Percentiles rank a stretch among this genome's conserved stretches.
These are phyloP conservation scores for Colletotrichum sp. DNA, from an alignment of 2,329 filamentous ascomycete species.

Conservation along the genomic window DNA sequence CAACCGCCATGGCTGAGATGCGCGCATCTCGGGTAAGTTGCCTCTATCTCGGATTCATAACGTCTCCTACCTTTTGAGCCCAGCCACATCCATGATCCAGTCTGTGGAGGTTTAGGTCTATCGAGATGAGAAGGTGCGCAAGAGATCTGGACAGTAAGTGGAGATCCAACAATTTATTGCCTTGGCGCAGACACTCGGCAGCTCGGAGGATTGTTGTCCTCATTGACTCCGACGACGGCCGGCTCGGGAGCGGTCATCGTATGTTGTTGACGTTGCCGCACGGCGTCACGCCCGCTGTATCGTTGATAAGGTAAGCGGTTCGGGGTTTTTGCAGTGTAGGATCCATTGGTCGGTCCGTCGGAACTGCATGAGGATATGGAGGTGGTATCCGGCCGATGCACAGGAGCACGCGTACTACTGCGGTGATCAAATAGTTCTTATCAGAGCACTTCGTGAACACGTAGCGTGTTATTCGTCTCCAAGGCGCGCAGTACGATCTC, in stretches of 20 bases:
- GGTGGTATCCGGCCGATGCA: neutral
- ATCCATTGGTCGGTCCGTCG: neutral
- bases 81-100: neutral
- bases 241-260: neutral
- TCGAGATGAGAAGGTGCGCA: neutral
- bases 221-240: neutral
- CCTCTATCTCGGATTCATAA: neutral
- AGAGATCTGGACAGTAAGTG: neutral
- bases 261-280: neutral
- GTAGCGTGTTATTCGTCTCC: neutral
- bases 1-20: neutral
- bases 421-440: neutral
- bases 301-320: neutral
- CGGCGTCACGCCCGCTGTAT: neutral
- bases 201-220: neutral
- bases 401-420: neutral
- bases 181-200: neutral
- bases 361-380: neutral
- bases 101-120: neutral
- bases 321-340: neutral
- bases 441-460: neutral
- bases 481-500: neutral
- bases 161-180: neutral
- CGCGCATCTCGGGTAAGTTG: neutral
- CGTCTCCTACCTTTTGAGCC: neutral